phyloP scores from a whole-genome alignment of 768 basidiomycete species.

The Hericium coralloides region DNA sequence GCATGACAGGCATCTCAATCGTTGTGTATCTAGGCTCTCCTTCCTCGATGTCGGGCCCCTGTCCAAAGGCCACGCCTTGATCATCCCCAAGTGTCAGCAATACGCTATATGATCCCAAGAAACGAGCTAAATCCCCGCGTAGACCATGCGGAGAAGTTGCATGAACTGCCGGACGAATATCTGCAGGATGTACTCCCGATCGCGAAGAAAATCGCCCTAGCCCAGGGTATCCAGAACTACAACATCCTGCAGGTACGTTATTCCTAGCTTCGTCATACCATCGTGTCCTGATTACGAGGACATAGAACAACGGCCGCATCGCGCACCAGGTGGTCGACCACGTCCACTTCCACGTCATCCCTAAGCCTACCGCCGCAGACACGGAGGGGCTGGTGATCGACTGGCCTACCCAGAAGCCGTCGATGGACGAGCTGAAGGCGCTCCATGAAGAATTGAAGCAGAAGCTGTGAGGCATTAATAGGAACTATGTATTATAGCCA shows the following conservation, averaged over 20 bases:
- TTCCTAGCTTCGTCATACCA: background rate
- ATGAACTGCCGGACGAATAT: constrained; percentile 82
- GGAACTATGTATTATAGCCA: too few relatives aligned
- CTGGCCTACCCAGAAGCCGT: constrained; percentile 59
- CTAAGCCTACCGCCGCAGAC: constrained; percentile 62
- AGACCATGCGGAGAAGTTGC: constrained; percentile 85
- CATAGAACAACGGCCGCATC: constrained; percentile 58
- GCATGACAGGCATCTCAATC: background rate
- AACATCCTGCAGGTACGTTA: constrained; percentile 65
- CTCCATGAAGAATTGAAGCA: constrained; percentile 50
- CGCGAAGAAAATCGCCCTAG: constrained; percentile 81
- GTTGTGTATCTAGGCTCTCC: constrained; percentile 42
- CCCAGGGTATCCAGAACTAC: constrained; percentile 69
- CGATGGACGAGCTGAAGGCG: constrained; percentile 58
- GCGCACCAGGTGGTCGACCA: constrained; percentile 66
- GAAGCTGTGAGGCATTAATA: constrained; percentile 30
- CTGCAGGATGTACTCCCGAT: constrained; percentile 68
- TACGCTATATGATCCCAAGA: background rate
- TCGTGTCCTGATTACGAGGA: background rate
- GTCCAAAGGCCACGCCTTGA: constrained; percentile 81
- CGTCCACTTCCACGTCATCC: constrained; percentile 92
- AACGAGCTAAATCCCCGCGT: constrained; percentile 2
- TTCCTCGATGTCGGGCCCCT: constrained; percentile 93
- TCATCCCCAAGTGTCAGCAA: constrained; percentile 83
- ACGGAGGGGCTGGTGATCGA: constrained; percentile 71